Evolutionary conservation across 805 yeast genomes (phyloP).

Genomic region (Kazachstania psychrophila): DNA sequence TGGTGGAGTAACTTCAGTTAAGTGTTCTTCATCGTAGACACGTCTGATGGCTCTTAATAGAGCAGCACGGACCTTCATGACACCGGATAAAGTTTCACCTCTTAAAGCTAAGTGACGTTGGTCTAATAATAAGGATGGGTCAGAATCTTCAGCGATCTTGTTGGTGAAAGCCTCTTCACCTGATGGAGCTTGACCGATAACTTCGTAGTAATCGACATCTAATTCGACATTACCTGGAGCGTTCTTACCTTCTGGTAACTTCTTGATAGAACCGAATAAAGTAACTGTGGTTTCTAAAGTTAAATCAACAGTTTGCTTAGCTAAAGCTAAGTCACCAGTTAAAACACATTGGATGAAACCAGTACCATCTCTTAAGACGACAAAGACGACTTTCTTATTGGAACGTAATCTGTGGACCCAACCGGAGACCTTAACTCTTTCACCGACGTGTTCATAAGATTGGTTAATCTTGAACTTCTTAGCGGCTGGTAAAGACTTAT

Average conservation of each 20-base stretch:
- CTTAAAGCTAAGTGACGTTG: conserved; percentile 93
- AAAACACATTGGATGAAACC: conserved; percentile 84
- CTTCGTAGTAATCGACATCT: conserved; percentile 78
- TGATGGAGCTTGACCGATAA: conserved; percentile 88
- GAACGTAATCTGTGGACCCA: conserved; percentile 94
- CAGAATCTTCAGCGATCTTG: conserved; percentile 88
- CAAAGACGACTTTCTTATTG: conserved; percentile 85
- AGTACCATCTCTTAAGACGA: conserved; percentile 91
- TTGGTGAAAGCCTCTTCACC: conserved; percentile 94
- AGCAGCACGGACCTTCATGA: conserved; percentile 88
- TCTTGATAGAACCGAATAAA: conserved; percentile 69
- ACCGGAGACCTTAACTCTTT: conserved; percentile 74
- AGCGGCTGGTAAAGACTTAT: conserved; percentile 63
- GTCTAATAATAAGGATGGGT: conserved; percentile 85
- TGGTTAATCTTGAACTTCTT: conserved; percentile 53
- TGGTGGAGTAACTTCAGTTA: conserved; percentile 95
- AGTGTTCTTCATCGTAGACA: conserved; percentile 61
- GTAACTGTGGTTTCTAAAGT: conserved; percentile 82
- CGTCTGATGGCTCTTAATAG: conserved; percentile 66
- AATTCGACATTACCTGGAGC: conserved; percentile 98
- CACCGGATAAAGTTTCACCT: conserved; percentile 89
- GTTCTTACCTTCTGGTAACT: conserved; percentile 88
- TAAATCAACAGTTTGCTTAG: conserved; percentile 72
- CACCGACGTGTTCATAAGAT: conserved; percentile 46
- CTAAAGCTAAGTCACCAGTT: conserved; percentile 85